These are phyloP conservation scores for Ceratobasidium sp. DNA, from an alignment of 1,284 basidiomycete species.

Conservation along the genomic window DNA sequence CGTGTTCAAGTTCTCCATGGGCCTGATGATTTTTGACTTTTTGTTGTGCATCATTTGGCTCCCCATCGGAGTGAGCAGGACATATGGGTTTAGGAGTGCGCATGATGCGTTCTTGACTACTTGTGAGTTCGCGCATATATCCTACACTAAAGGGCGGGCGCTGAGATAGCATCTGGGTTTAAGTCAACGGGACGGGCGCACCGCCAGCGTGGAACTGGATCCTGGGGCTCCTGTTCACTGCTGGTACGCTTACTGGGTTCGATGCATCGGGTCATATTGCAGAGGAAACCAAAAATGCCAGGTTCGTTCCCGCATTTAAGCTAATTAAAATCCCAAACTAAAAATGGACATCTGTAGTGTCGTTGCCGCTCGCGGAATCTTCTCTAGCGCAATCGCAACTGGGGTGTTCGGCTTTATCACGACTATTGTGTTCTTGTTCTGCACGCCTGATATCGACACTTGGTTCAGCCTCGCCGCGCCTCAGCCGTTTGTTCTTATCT, in stretches of 20 bases:
- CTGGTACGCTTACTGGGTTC: conserved; percentile 87
- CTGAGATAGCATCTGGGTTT: background rate
- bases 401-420: conserved; percentile 80
- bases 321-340: background rate
- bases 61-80: conserved; percentile 84
- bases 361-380: conserved; percentile 82
- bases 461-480: conserved; percentile 82
- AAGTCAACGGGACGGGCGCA: conserved; percentile 89
- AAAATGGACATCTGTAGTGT: conserved; percentile 62
- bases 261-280: conserved; percentile 91
- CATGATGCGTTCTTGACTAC: conserved; percentile 84
- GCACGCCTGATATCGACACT: conserved; percentile 80
- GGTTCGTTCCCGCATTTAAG: conserved; percentile 59
- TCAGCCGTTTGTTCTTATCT: conserved; percentile 89
- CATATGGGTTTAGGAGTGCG: conserved; percentile 85
- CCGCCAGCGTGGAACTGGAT: conserved; percentile 89
- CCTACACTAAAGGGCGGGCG: background rate
- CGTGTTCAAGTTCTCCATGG: conserved; percentile 80
- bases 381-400: conserved; percentile 79
- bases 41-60: conserved; percentile 89
- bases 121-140: conserved; percentile 65
- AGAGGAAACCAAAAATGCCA: conserved; percentile 90
- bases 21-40: conserved; percentile 84
- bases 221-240: conserved; percentile 83
- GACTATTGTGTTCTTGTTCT: conserved; percentile 86